Base-by-base conservation (phyloP, 495 filamentous ascomycete genomes). In the Penicillium lividum region DNA sequence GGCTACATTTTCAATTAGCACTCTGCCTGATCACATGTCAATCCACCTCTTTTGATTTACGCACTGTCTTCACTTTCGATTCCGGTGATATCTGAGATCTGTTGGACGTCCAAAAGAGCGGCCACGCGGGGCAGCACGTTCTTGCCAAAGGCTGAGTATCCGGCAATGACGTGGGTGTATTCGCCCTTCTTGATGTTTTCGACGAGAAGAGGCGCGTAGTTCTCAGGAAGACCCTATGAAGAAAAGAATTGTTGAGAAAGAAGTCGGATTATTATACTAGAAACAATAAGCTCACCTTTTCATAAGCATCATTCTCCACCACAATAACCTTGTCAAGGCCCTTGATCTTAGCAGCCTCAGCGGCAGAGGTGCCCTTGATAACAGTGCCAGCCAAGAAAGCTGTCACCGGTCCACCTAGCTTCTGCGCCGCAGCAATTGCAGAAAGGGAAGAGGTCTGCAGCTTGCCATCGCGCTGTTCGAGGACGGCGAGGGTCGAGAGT, bases 71-170 rank as follows among this genome's bases (percentile, higher is more conserved):
- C 92, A 74, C 86, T 84, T 74, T 97, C 82, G 61, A 98, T 90
- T 3, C 74, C 80, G 3, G 85, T 97, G 57, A 98, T 89, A 70
- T 98, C 94, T 9, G 91, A 96, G 52, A 98, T 83, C 68, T 96
- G 92, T 73, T 97, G 93, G 28, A 87, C 85, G 68, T 98, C 94
- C 40, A 98, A 80, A 25, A 98, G 79, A 30, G 94, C 94, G n/a
- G 95, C 92, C 3, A 97, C 87, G 43, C 94, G 88, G n/a, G 94
- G 94, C 76, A 98, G 81, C 38, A 98, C 76, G 71, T 88, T 92
- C 84, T 98, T 98, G 59, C 95, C 94, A 71, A 98, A 98, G 7
- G 94, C 95, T 16, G 93, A 95, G 80, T 97, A 91, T 40, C 88
- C 89, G 27, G 88, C 88, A 55, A 98, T 80, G 52, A 98, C 83